A percentile compares a stretch with the other conserved stretches of the same genome.
Evolutionary conservation across 345 rosid genomes (phyloP).

Genomic region (Populus simonii): DNA sequence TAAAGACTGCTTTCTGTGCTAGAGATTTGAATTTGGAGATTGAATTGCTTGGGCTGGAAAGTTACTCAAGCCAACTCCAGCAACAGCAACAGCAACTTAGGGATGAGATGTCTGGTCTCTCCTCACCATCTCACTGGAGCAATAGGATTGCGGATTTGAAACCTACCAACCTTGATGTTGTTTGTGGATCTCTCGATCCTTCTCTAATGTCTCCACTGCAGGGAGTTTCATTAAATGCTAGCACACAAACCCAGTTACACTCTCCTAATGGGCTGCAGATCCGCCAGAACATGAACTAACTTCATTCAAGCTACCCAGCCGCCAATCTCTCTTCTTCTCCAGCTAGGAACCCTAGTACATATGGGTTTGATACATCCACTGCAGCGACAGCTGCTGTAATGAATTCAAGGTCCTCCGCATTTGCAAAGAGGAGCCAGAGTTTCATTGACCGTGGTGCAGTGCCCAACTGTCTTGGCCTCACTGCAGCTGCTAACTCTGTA

Average conservation of each 20-base stretch:
- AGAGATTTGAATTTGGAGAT: constrained; percentile 71
- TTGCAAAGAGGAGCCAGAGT: constrained; percentile 86
- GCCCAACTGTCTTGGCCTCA: constrained; percentile 33
- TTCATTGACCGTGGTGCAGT: constrained; percentile 64
- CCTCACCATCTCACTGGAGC: constrained; percentile 56
- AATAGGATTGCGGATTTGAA: constrained; percentile 47
- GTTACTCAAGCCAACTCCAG: constrained; percentile 31
- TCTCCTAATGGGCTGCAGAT: constrained; percentile 67
- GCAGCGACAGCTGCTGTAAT: constrained; percentile 85
- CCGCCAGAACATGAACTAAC: constrained; percentile 63
- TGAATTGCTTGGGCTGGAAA: constrained; percentile 60
- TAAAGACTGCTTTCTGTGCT: constrained; percentile 72
- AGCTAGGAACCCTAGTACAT: constrained; percentile 45
- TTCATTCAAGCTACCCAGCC: constrained; percentile 57
- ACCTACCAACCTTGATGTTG: constrained; percentile 62
- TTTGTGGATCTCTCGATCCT: constrained; percentile 56
- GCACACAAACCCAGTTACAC: constrained; percentile 48
- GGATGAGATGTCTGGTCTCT: constrained; percentile 63
- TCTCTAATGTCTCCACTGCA: constrained; percentile 55
- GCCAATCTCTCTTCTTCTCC: constrained; percentile 54
- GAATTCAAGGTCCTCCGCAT: constrained; percentile 87
- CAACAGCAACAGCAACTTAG: constrained; percentile 43
- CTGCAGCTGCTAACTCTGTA: constrained; percentile 43
- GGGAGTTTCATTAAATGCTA: constrained; percentile 39
- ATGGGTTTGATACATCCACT: constrained; percentile 74